Evolutionary conservation across 805 yeast species (phyloP), one percentile per base, ranked within the genome.

Genomic region (Scheffersomyces lignosus): DNA sequence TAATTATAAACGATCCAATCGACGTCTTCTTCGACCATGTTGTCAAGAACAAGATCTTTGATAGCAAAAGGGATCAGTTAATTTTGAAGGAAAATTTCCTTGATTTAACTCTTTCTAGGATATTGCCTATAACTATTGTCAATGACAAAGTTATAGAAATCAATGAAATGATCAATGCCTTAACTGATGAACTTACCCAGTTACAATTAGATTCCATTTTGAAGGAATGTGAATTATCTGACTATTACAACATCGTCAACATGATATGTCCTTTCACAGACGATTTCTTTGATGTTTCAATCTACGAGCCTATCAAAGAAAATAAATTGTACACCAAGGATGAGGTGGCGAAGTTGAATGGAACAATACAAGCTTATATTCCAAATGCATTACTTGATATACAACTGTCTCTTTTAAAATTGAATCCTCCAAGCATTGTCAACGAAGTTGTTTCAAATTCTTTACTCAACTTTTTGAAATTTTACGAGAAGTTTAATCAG

Each of bases 221-320:
- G 27, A 60, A 64, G 13, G 74, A 70, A 27, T 75, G 86, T 16
- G 77, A 77, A 0, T 56, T 84, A 22, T 66, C 64, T n/a, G 77
- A 82, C 37, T 78, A 75, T 47, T 78, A 71, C 53, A 84, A 82
- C 51, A 58, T 84, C 33, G 66, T 83, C 40, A 81, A 81, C 49
- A 80, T 84, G 83, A 81, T 85, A n/a, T 80, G 77, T 56, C 83
- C 85, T 10, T 58, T 82, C 14, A 71, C 63, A 15, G 85, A 79
- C 35, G 78, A 80, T 18, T 64, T 67, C 36, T 76, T 77, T 43
- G 81, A 83, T 36, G 78, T 77, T 20, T 72, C 78, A 15, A 70
- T 83, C 52, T 86, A 85, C 55, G 66, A 78, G 39, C 83, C 90
- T 1, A 71, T 83, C 13, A 59, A 62, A 3, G 89, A 83, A 45